Conservation (phyloP, 352 stramenopile genomes). For the Thalassiosira exigua region DNA sequence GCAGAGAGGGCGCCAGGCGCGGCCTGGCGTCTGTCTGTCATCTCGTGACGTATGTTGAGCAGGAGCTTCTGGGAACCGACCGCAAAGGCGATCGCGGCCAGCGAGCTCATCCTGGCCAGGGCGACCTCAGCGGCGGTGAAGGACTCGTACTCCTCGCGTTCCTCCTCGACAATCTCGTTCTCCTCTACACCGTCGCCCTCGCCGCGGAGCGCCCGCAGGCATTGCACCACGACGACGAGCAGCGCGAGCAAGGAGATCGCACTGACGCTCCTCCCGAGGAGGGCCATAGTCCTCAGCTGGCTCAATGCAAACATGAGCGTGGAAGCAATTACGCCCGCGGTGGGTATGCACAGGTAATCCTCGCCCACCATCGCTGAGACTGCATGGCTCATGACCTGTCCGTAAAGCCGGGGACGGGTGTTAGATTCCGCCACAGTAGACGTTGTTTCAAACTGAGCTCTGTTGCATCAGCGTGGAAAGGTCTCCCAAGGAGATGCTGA, state of each 20-base stretch:
- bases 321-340: conserved; percentile 65
- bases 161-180: conserved; percentile 9
- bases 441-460: no score
- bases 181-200: conserved; percentile 1
- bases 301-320: conserved; percentile 72
- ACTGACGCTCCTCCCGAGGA: conserved; percentile 59
- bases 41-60: conserved; percentile 74
- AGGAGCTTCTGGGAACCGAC: conserved; percentile 79
- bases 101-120: conserved; percentile 45
- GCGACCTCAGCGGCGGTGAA: conserved; percentile 4
- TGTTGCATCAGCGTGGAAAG: no score
- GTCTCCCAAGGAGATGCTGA: no score
- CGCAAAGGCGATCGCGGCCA: conserved; percentile 67
- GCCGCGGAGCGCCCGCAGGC: conserved; percentile 47
- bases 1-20: conserved; percentile 62
- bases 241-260: conserved; percentile 61
- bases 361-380: conserved; percentile 65
- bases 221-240: conserved; percentile 71
- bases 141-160: neutral
- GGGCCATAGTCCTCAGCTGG: conserved; percentile 73
- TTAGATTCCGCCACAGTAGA: no score
- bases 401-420: no score
- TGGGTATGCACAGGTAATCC: conserved; percentile 67
- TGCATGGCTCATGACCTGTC: conserved; percentile 80
- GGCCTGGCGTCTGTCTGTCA: conserved; percentile 57